A percentile compares a stretch with the other conserved stretches of the same genome.
phyloP scores from a whole-genome alignment of 169 alveolate species.

The Plasmodium vinckei region DNA sequence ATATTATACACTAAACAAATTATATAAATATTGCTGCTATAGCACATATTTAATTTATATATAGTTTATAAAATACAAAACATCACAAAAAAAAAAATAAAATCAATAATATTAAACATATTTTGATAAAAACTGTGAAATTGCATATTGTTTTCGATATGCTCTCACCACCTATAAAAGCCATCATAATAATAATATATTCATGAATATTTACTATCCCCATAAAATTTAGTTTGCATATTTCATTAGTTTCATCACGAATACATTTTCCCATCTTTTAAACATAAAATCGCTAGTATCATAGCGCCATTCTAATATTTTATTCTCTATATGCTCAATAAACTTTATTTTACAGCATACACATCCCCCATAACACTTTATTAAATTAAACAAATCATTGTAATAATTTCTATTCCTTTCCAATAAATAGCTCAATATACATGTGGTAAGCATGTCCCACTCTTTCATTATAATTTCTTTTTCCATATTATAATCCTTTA shows the following conservation, averaged over 20 bases:
- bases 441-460: background rate
- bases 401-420: background rate
- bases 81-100: too few relatives aligned
- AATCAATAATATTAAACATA: too few relatives aligned
- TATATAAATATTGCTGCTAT: too few relatives aligned
- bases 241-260: background rate
- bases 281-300: background rate
- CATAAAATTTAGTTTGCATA: background rate
- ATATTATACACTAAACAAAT: too few relatives aligned
- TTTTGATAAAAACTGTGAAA: too few relatives aligned
- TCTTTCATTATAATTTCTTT: background rate
- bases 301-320: background rate
- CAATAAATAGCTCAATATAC: background rate
- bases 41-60: too few relatives aligned
- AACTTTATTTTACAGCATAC: background rate
- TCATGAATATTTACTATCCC: too few relatives aligned
- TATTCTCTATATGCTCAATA: background rate
- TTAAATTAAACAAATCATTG: background rate
- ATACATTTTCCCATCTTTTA: background rate
- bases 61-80: too few relatives aligned
- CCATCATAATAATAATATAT: too few relatives aligned
- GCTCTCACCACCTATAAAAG: too few relatives aligned
- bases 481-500: background rate
- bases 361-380: background rate
- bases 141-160: too few relatives aligned